phyloP scores from a whole-genome alignment of 805 yeast species.

The Isabelozyma rhagii region DNA sequence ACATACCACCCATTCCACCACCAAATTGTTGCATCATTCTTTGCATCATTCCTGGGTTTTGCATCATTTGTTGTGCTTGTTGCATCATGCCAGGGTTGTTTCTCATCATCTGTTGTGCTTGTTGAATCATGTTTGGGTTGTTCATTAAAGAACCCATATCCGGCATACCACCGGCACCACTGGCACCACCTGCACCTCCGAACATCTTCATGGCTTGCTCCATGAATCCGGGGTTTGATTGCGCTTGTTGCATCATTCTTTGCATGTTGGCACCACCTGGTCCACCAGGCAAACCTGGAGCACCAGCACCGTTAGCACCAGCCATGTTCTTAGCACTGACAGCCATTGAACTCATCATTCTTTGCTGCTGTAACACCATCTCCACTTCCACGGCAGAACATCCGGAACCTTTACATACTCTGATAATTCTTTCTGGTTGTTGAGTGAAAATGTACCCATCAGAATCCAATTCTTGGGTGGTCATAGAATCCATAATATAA shows the following conservation, averaged over 20 bases:
- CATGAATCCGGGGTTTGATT: slow-evolving; percentile 49
- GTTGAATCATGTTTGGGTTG: slow-evolving; percentile 49
- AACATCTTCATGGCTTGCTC: slow-evolving; percentile 65
- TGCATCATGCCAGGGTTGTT: slow-evolving; percentile 44
- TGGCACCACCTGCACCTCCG: slow-evolving; percentile 41
- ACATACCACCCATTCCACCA: slow-evolving; percentile 51
- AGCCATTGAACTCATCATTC: slow-evolving; percentile 94
- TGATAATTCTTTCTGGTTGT: slow-evolving; percentile 79
- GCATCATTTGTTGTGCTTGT: slow-evolving; percentile 42
- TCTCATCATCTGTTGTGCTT: slow-evolving; percentile 46
- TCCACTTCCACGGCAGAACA: slow-evolving; percentile 90
- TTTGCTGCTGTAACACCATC: slow-evolving; percentile 84
- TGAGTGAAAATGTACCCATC: slow-evolving; percentile 80
- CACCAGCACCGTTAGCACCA: slow-evolving; percentile 20
- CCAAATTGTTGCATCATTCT: slow-evolving; percentile 70
- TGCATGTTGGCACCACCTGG: slow-evolving; percentile 43
- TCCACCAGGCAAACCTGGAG: slow-evolving; percentile 7
- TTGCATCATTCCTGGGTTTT: slow-evolving; percentile 68
- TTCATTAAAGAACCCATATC: slow-evolving; percentile 62
- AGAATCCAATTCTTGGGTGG: slow-evolving; percentile 81
- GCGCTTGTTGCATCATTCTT: slow-evolving; percentile 54
- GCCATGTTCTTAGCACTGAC: slow-evolving; percentile 53
- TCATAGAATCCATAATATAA: slow-evolving; percentile 94
- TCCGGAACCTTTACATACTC: slow-evolving; percentile 95
- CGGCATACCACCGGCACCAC: slow-evolving; percentile 36